Evolutionary conservation across 2,329 filamentous ascomycete species (phyloP), one percentile per base, ranked within the genome.

Genomic region (Fusarium odoratissimum): DNA sequence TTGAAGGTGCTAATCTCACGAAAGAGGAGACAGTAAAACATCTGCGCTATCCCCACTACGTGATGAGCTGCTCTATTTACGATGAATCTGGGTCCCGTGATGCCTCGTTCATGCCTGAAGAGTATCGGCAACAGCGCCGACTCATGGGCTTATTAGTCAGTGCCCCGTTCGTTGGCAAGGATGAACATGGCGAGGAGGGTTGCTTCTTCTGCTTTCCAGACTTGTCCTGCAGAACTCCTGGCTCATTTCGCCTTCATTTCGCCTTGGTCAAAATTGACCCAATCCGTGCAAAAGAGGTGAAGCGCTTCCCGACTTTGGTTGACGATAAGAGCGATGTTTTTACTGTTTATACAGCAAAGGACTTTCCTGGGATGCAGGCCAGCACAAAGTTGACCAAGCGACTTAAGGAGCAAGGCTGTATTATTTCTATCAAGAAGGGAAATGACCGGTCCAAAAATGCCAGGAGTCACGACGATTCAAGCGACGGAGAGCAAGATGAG

Each of bases 171-270:
- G 90, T 93, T 10, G 93, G 92, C 12, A 86, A 89, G 60, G 93
- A 96, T 78, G 93, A 95, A 77, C 86, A 90, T 59, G 90, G 90
- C 59, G 82, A 89, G 28, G 91, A 94, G 71, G 93, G 93, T 3
- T 94, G 92, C 77, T 96, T 95, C 84, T 96, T 95, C 81, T 94
- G 92, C 79, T 96, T 96, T 79, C 92, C 93, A 0, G 93, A 96
- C 78, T 85, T 96, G 25, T 95, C 92, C 8, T 94, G 93, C 79
- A 89, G 93, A 38, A 95, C 92, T 1, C 91, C 93, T 2, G 93
- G 93, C 25, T 85, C 85, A n/a, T 96, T 93, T 80, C 87, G 92
- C 23, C 86, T 96, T 60, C 90, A 89, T 51, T 95, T 96, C 80
- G 89, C 89, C 41, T 85, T 95, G 28, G 89, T 95, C 77, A 88